Evolutionary conservation across 164 flowering plant species (phyloP).

Genomic region (Magnolia sinica): DNA sequence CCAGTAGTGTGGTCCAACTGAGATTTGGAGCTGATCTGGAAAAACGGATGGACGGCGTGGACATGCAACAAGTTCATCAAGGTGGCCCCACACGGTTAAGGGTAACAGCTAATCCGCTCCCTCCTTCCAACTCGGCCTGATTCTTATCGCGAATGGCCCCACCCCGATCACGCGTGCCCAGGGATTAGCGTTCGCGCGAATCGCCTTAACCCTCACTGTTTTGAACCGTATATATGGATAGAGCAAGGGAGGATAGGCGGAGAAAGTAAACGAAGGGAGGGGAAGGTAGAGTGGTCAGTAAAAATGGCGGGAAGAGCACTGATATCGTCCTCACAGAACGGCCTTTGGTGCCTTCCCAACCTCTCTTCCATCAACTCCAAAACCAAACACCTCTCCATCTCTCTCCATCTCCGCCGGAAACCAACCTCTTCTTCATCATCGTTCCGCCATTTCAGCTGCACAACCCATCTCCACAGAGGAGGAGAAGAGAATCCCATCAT

Average conservation of each 20-base stretch:
- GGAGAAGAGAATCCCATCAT: background rate
- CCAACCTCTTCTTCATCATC: constrained; percentile 19
- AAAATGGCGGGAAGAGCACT: constrained; percentile 51
- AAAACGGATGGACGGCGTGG: no score
- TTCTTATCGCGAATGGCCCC: no score
- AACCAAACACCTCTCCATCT: constrained; percentile 16
- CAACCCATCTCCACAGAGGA: constrained; percentile 3
- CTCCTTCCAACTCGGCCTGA: no score
- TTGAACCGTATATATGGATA: background rate
- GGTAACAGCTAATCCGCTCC: no score
- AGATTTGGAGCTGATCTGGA: no score
- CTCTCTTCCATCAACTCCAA: constrained; percentile 21
- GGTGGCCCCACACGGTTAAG: no score
- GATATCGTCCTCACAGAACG: constrained; percentile 39
- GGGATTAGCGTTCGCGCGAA: no score
- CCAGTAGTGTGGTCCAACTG: no score
- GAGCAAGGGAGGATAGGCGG: background rate
- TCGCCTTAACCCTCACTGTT: no score
- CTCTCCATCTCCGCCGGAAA: constrained; percentile 25
- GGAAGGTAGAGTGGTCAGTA: background rate
- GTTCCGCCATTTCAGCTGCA: constrained; percentile 25
- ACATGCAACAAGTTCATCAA: no score
- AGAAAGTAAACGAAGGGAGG: background rate
- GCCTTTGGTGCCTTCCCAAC: constrained; percentile 39
- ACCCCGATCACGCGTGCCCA: no score